Evolutionary conservation across 176 grass and related monocot genomes (phyloP).

Genomic region (Rhynchospora breviuscula): DNA sequence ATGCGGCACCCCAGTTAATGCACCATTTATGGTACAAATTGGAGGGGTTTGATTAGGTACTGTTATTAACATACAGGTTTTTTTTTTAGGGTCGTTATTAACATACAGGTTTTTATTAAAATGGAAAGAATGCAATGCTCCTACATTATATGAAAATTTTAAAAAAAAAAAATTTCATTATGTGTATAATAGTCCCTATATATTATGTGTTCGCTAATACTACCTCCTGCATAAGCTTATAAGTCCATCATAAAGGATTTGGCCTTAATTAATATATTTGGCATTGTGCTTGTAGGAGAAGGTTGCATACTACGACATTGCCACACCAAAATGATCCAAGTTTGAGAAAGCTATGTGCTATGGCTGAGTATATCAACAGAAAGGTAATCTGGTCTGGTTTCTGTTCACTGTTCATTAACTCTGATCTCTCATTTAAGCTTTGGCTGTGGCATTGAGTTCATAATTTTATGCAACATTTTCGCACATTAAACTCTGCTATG

Average conservation of each 20-base stretch:
- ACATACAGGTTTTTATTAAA: not conserved
- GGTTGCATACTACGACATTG: conserved; percentile 84
- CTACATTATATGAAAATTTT: not conserved
- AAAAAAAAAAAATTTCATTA: not conserved
- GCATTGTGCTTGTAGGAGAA: conserved; percentile 51
- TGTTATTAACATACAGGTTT: not conserved
- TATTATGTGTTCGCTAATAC: not conserved
- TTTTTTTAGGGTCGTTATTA: not conserved
- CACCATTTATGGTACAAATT: not conserved
- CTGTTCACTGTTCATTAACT: not conserved
- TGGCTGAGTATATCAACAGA: conserved; percentile 77
- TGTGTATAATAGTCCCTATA: not conserved
- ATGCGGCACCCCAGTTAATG: not conserved
- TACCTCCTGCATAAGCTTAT: not conserved
- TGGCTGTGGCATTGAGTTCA: not conserved
- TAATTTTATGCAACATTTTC: not conserved
- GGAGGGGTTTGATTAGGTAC: not conserved
- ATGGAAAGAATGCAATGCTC: not conserved
- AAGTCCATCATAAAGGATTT: not conserved
- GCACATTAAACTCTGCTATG: not conserved
- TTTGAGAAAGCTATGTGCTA: conserved; percentile 69
- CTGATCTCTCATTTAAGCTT: not conserved
- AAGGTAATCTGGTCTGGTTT: conserved; percentile 28
- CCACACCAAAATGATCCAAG: conserved; percentile 69
- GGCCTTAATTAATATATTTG: not conserved